phyloP scores from a whole-genome alignment of 805 yeast genomes.

The Yamadazyma ubonensis region DNA sequence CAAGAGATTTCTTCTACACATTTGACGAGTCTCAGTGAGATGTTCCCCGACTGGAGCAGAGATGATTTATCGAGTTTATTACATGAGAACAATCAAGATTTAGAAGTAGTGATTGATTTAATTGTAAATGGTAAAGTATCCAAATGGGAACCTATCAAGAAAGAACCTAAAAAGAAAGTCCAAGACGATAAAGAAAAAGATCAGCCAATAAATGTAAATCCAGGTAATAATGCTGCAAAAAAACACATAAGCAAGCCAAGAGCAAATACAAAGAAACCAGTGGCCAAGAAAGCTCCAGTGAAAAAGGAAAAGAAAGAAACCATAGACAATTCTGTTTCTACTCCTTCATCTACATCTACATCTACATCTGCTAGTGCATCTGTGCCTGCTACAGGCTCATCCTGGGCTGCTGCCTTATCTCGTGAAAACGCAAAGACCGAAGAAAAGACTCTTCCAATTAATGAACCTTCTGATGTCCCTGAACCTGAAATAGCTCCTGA shows the following conservation, averaged over 20 bases:
- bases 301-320: slow-evolving; percentile 1
- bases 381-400: slow-evolving; percentile 23
- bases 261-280: too few species aligned
- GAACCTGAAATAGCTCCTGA: slow-evolving; percentile 1
- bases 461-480: slow-evolving; percentile 6
- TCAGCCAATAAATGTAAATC: too few species aligned
- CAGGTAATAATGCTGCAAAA: slow-evolving; percentile 9
- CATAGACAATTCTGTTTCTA: not conserved
- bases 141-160: slow-evolving; percentile 92
- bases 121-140: slow-evolving; percentile 87
- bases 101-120: slow-evolving; percentile 79
- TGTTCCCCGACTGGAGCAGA: slow-evolving; percentile 92
- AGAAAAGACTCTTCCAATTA: not conserved
- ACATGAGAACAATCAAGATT: slow-evolving; percentile 67
- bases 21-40: slow-evolving; percentile 65
- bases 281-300: slow-evolving; percentile 4
- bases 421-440: slow-evolving; percentile 24
- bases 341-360: slow-evolving; percentile 16
- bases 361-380: slow-evolving; percentile 20
- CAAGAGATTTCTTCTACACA: slow-evolving; percentile 17
- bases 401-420: slow-evolving; percentile 45
- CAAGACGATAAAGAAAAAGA: slow-evolving; percentile 16
- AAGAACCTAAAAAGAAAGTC: slow-evolving; percentile 50
- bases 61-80: slow-evolving; percentile 80
- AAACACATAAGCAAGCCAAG: slow-evolving; percentile 6